Evolutionary conservation across 768 basidiomycete genomes (phyloP).

Genomic region (Galerina sulciceps): DNA sequence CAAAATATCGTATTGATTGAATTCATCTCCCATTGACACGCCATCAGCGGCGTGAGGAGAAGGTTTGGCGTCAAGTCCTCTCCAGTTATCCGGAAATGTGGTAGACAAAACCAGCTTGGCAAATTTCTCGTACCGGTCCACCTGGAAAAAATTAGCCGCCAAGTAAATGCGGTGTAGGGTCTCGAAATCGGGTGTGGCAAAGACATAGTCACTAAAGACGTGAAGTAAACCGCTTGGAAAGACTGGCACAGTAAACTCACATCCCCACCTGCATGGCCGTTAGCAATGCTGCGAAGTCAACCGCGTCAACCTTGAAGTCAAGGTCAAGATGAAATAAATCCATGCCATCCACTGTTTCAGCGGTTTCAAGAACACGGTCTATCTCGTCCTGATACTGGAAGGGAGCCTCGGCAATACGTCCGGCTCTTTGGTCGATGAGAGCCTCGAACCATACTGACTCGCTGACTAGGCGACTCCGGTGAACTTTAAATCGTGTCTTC

Average conservation of each 20-base stretch:
- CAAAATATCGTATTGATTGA: constrained; percentile 29
- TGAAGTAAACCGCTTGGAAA: background rate
- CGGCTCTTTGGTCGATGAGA: constrained; percentile 19
- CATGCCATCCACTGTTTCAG: background rate
- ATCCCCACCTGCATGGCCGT: constrained; percentile 4
- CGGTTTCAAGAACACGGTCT: background rate
- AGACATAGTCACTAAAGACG: constrained; percentile 21
- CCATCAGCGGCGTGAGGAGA: constrained; percentile 31
- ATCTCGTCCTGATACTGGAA: background rate
- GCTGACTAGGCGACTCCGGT: constrained; percentile 24
- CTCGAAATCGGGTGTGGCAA: constrained; percentile 25
- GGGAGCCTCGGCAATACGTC: background rate
- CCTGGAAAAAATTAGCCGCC: constrained; percentile 33
- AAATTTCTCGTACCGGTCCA: constrained; percentile 27
- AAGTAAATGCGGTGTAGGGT: constrained; percentile 35
- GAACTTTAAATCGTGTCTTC: constrained; percentile 22
- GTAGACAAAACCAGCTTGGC: constrained; percentile 28
- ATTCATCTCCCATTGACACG: constrained; percentile 32
- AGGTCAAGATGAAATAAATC: constrained; percentile 10
- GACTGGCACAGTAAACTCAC: background rate
- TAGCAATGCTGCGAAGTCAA: background rate
- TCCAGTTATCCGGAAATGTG: constrained; percentile 31
- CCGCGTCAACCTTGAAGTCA: background rate
- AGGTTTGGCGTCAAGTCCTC: constrained; percentile 6
- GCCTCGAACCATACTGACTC: constrained; percentile 28